Conservation (phyloP, 257 asterid genomes). For the Solanum gandarillasii region DNA sequence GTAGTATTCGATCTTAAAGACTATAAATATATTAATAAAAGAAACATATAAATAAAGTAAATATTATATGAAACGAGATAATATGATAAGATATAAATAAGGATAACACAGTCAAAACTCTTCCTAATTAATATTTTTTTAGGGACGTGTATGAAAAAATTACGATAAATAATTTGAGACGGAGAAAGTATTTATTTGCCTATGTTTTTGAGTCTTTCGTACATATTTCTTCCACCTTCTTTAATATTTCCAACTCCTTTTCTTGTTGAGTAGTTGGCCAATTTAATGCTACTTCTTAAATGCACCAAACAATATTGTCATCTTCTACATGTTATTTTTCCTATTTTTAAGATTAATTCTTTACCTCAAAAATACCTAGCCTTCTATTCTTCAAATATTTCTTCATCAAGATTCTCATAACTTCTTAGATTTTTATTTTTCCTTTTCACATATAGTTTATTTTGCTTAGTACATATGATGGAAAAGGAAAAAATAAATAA, state of each 20-base stretch:
- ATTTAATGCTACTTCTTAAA: constrained; percentile 18
- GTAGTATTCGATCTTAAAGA: neutral
- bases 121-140: no score
- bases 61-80: neutral
- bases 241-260: constrained; percentile 21
- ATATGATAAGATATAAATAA: neutral
- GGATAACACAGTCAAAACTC: neutral
- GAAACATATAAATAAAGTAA: neutral
- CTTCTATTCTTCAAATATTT: neutral
- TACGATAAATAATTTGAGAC: neutral
- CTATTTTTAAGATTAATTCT: neutral
- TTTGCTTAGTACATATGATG: neutral
- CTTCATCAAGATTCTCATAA: neutral
- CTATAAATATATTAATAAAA: neutral
- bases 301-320: constrained; percentile 7
- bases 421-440: neutral
- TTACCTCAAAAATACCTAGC: neutral
- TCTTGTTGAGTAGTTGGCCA: constrained; percentile 14
- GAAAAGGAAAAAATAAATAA: neutral
- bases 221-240: neutral
- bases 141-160: accelerated
- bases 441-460: neutral
- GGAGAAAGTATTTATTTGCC: no score
- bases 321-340: neutral
- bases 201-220: neutral